These are phyloP conservation scores for Daedaleopsis nitida DNA, from an alignment of 768 basidiomycete genomes.

Conservation along the genomic window DNA sequence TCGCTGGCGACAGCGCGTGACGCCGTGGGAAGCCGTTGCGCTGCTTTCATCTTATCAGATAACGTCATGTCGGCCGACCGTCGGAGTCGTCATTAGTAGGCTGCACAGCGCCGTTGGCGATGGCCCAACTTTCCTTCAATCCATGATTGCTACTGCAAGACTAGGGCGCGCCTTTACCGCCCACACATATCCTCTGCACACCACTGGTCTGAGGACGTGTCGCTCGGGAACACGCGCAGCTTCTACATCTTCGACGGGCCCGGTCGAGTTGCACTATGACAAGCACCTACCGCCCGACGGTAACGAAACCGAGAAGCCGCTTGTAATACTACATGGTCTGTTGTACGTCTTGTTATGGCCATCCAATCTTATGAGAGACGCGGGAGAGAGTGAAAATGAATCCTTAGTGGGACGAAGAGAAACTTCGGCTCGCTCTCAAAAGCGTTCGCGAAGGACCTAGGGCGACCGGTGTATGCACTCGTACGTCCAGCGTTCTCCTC, in stretches of 20 bases:
- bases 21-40: too few relatives aligned
- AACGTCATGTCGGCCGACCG: background rate
- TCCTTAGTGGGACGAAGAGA: slow-evolving; percentile 76
- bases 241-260: slow-evolving; percentile 2
- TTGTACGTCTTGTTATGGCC: slow-evolving; percentile 30
- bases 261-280: slow-evolving; percentile 31
- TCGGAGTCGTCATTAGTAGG: too few relatives aligned
- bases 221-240: background rate
- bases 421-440: slow-evolving; percentile 88
- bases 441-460: slow-evolving; percentile 64
- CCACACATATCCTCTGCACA: background rate
- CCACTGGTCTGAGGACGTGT: background rate
- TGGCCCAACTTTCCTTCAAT: background rate
- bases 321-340: slow-evolving; percentile 39
- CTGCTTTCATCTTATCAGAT: background rate
- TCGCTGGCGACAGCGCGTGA: background rate
- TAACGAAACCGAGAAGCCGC: slow-evolving; percentile 29
- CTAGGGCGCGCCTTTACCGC: background rate
- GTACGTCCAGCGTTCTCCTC: slow-evolving; percentile 39
- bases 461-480: slow-evolving; percentile 72
- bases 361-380: background rate
- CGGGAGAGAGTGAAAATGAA: slow-evolving; percentile 8
- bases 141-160: background rate
- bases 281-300: slow-evolving; percentile 27
- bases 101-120: too few relatives aligned